phyloP scores from a whole-genome alignment of 2,329 filamentous ascomycete species.

The Allantophomopsis cytisporea region DNA sequence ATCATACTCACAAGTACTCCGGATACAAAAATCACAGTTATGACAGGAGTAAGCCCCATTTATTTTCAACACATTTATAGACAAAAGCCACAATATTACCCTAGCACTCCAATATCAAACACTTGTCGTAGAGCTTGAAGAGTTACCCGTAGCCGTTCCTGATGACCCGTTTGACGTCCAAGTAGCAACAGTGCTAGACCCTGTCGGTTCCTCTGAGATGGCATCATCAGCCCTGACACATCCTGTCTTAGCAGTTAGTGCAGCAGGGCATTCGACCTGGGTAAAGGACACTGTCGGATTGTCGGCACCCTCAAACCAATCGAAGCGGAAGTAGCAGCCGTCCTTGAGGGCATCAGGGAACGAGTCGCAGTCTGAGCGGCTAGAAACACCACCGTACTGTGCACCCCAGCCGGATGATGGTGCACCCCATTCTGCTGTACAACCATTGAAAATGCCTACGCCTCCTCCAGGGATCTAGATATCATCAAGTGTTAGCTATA shows the following conservation, averaged over 20 bases:
- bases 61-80: too few species aligned
- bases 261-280: constrained; percentile 31
- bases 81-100: too few species aligned
- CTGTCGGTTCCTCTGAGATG: too few species aligned
- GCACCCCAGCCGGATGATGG: constrained; percentile 26
- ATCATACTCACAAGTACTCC: too few species aligned
- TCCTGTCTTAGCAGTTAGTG: constrained; percentile 26
- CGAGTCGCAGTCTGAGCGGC: constrained; percentile 24
- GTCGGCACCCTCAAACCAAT: constrained; percentile 35
- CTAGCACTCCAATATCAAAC: too few species aligned
- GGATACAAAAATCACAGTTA: too few species aligned
- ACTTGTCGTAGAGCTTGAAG: too few species aligned
- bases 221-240: constrained; percentile 16
- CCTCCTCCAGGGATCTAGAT: constrained; percentile 37
- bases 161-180: too few species aligned
- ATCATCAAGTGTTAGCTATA: not conserved
- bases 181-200: too few species aligned
- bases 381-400: constrained; percentile 31
- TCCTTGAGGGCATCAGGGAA: constrained; percentile 28
- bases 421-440: constrained; percentile 30
- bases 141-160: too few species aligned
- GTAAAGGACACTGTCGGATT: constrained; percentile 31
- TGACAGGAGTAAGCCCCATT: too few species aligned
- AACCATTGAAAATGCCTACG: constrained; percentile 39
- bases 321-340: constrained; percentile 38